Percentiles rank a stretch among this genome's conserved stretches.
Conservation (phyloP, 306 rosid genomes). For the Castanopsis chinensis region DNA sequence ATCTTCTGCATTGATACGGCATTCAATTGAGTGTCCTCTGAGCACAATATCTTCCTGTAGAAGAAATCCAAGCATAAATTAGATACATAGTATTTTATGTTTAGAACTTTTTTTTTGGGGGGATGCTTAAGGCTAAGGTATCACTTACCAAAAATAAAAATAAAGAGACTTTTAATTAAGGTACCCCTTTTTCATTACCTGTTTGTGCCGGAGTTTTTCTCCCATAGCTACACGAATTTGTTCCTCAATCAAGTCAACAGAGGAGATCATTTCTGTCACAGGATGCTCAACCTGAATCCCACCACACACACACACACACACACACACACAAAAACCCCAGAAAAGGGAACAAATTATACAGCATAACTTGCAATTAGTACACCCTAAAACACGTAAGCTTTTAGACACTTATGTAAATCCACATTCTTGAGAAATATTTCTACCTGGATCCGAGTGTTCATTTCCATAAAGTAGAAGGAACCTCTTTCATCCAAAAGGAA, state of each 20-base stretch:
- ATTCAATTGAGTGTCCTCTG: slow-evolving; percentile 95
- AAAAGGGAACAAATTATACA: not conserved
- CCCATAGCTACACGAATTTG: slow-evolving; percentile 95
- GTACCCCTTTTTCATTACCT: slow-evolving; percentile 47
- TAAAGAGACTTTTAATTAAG: not conserved
- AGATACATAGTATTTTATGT: not conserved
- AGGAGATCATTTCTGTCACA: slow-evolving; percentile 97
- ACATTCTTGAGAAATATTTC: slow-evolving; percentile 14
- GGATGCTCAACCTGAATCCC: slow-evolving; percentile 91
- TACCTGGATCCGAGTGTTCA: slow-evolving; percentile 99
- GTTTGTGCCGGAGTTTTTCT: slow-evolving; percentile 73
- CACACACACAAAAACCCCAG: not conserved
- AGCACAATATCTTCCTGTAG: slow-evolving; percentile 91
- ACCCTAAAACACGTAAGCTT: not conserved
- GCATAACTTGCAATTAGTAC: not conserved
- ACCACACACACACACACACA: no score
- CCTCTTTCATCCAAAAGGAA: slow-evolving; percentile 99
- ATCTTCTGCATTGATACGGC: slow-evolving; percentile 98
- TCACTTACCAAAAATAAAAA: no score
- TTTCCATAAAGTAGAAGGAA: slow-evolving; percentile 98
- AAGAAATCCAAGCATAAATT: slow-evolving; percentile 20
- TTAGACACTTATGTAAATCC: not conserved
- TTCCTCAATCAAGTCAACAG: slow-evolving; percentile 93
- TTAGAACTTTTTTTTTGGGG: not conserved
- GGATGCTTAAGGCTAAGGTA: no score